Percentiles rank a stretch among this genome's conserved stretches.
phyloP scores from a whole-genome alignment of 2,329 filamentous ascomycete genomes.

The Xylaria sp. region DNA sequence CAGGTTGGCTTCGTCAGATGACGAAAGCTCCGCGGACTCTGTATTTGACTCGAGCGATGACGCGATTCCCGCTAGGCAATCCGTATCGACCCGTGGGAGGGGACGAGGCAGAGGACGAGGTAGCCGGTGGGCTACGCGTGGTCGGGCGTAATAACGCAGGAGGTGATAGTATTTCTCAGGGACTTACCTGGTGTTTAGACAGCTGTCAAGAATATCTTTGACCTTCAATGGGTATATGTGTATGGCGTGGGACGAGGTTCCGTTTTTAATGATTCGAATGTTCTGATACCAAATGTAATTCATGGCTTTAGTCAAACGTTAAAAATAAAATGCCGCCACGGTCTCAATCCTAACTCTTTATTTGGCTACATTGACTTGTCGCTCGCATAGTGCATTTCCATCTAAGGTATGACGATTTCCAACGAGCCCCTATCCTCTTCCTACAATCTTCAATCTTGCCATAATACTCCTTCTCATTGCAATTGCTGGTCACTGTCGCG shows the following conservation, averaged over 20 bases:
- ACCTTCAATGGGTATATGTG: background rate
- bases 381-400: background rate
- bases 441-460: background rate
- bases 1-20: conserved; percentile 37
- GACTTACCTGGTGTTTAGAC: conserved; percentile 1
- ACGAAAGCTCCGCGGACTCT: conserved; percentile 39
- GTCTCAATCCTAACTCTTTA: too few relatives aligned
- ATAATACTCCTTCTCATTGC: background rate
- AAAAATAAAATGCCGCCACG: background rate
- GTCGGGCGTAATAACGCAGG: conserved; percentile 56
- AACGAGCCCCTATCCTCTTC: too few relatives aligned
- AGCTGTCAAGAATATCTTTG: background rate
- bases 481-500: background rate
- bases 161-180: background rate
- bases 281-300: background rate
- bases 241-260: background rate
- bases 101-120: conserved; percentile 34
- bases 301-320: background rate
- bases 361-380: background rate
- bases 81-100: conserved; percentile 58
- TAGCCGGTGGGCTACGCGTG: conserved; percentile 34
- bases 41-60: conserved; percentile 36
- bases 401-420: background rate
- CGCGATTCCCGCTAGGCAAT: conserved; percentile 31
- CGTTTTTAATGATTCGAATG: background rate